Evolutionary conservation across 2,329 filamentous ascomycete genomes (phyloP), one percentile per base, ranked within the genome.

Genomic region (Phialophora verrucosa): DNA sequence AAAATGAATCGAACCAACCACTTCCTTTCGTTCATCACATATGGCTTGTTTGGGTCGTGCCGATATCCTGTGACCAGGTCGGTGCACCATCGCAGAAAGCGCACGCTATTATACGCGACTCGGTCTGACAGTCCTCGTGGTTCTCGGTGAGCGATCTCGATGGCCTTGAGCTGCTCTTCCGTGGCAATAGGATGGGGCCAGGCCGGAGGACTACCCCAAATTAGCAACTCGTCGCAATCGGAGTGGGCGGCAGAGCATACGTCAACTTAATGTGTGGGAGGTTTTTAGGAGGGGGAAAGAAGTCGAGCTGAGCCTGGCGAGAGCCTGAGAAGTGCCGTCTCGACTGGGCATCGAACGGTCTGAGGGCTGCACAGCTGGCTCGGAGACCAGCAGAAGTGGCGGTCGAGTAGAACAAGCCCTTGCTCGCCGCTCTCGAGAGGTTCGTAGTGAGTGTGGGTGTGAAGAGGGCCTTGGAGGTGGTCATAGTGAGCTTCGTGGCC

Each of bases 1-100:
- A 99, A 99, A 72, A 99, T 86, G 75, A 97, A 94, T 6, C 94
- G 87, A 57, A 91, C 87, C 73, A 97, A 84, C 90, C 95, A 99
- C 80, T 98, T 95, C 4, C 89, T 83, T 76, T 96, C 93, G 0
- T 87, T 95, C 83, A 91, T 91, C 38, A 78, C 77, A 74, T 86
- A 96, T 74, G 76, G 89, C 80, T 83, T 86, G 74, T 64, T 85
- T 0, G 86, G 88, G 7, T 87, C 86, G 75, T 97, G 92, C 35
- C 87, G 88, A 72, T 92, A 90, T 12, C 93, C 92, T 0, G 93
- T 97, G 17, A 85, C 91, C 42, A 89, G 80, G 76, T 98, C 94
- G 80, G 96, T 92, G 10, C 88, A 88, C 84, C 87, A 94, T 58
- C 94, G 86, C 47, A 93, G 84, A 25, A 93, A 71, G 6, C 91